A percentile compares a stretch with the other conserved stretches of the same genome.
phyloP scores from a whole-genome alignment of 495 filamentous ascomycete species.

The Aspergillus nanangensis region DNA sequence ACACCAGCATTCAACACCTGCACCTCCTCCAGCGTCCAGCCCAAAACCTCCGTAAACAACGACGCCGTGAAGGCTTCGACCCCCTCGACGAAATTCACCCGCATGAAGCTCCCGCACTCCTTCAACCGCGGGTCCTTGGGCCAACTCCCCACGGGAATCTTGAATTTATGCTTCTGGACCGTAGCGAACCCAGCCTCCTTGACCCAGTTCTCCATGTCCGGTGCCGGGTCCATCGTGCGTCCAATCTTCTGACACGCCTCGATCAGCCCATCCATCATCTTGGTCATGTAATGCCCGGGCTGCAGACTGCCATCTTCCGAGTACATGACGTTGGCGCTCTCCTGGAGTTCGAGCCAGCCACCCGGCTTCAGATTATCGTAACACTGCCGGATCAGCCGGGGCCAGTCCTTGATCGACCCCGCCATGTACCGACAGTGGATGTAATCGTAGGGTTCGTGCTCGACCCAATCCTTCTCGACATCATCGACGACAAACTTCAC shows the following conservation, averaged over 20 bases:
- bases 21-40: conserved; percentile 46
- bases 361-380: conserved; percentile 31
- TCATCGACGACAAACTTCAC: conserved; percentile 42
- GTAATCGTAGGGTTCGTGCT: conserved; percentile 18
- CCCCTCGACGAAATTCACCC: conserved; percentile 29
- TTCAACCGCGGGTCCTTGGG: conserved; percentile 33
- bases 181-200: conserved; percentile 33
- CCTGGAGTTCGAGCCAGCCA: conserved; percentile 38
- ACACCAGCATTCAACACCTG: conserved; percentile 33
- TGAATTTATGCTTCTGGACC: conserved; percentile 16
- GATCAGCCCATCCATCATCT: conserved; percentile 24
- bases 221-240: conserved; percentile 26
- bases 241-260: conserved; percentile 19
- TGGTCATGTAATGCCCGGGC: conserved; percentile 25
- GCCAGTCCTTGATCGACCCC: conserved; percentile 27
- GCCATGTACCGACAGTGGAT: conserved; percentile 34
- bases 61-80: conserved; percentile 30
- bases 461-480: conserved; percentile 22
- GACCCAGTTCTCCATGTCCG: conserved; percentile 21
- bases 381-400: conserved; percentile 14
- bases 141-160: conserved; percentile 33
- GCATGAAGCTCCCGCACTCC: conserved; percentile 25
- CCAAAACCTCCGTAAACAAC: conserved; percentile 43
- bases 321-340: conserved; percentile 13
- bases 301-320: conserved; percentile 29